phyloP scores from a whole-genome alignment of 1,284 basidiomycete species.

The Dichomitus squalens region DNA sequence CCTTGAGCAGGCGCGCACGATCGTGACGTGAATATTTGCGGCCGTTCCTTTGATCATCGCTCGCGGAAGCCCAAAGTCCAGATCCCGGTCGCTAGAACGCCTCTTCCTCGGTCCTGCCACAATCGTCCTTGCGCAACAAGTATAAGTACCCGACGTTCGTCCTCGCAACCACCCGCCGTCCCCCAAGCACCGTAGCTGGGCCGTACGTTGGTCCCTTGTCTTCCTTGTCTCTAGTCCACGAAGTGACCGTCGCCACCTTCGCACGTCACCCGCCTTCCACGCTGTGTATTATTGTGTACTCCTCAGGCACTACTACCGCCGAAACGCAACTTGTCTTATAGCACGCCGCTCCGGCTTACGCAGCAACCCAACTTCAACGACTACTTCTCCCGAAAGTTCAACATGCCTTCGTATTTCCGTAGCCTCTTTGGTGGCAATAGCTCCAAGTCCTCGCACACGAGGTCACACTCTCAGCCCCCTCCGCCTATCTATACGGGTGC shows the following conservation, averaged over 20 bases:
- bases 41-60: conserved; percentile 25
- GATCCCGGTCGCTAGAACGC: conserved; percentile 23
- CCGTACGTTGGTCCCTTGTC: conserved; percentile 13
- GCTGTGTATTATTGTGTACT: conserved; percentile 18
- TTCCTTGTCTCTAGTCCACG: conserved; percentile 2
- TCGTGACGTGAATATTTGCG: conserved; percentile 5
- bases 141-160: conserved; percentile 18
- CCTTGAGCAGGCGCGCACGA: conserved; percentile 14
- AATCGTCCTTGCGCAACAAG: conserved; percentile 11
- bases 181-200: conserved; percentile 14
- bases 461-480: conserved; percentile 30
- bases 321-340: background rate
- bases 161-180: conserved; percentile 19
- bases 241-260: conserved; percentile 3
- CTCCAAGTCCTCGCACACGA: conserved; percentile 27
- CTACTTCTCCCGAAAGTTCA: conserved; percentile 10
- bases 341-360: background rate
- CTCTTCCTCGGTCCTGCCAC: conserved; percentile 13
- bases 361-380: background rate
- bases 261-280: conserved; percentile 8
- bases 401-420: conserved; percentile 41
- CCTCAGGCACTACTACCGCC: background rate
- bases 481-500: conserved; percentile 29
- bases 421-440: conserved; percentile 37
- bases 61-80: conserved; percentile 25